Base-by-base conservation (phyloP, 306 rosid species). In the Mimosa pudica region DNA sequence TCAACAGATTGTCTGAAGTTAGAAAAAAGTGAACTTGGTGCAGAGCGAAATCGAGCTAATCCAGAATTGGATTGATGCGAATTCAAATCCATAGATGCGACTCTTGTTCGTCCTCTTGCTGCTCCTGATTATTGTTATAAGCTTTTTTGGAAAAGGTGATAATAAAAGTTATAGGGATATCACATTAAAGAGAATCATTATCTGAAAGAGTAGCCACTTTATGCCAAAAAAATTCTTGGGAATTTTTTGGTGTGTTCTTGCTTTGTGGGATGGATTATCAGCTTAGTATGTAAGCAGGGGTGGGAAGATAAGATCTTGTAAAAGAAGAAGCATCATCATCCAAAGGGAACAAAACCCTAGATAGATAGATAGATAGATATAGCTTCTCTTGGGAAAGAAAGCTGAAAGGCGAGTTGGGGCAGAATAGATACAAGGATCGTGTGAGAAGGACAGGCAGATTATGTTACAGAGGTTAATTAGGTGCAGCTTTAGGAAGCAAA, bases 11-110 rank as follows among this genome's bases (percentile, higher is more conserved):
- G 86, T 4, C 79, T 51, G 82, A 81, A 85, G 83, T 89, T 86
- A 1, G 86, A 33, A 17, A 89, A 47, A 63, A 92, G 74, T 7
- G 94, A 88, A 76, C 80, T 84, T 8, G 98, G 97, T 30, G 97
- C 97, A 57, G 98, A 94, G 64, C 98, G 95, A 75, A 89, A 91
- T 54, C 97, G 90, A 77, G 91, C 86, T 71, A 94, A 85, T 74
- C 95, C 97, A 36, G 97, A 85, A 69, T 76, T 87, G 65, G 92
- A 60, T 67, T 85, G 64, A 32, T 49, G 83, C 62, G 82, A 71
- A 82, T 87, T 87, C 7, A 92, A 87, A 85, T 90, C 97, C 97
- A 92, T 91, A 77, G 71, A 33, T 30, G 36, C 73, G 20, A 51
- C 71, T 42, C 38, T 68, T 64, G 30, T 76, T 18, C 18, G 44